These are phyloP conservation scores for Metarhizium rileyi DNA, from an alignment of 2,329 filamentous ascomycete genomes.

Conservation along the genomic window DNA sequence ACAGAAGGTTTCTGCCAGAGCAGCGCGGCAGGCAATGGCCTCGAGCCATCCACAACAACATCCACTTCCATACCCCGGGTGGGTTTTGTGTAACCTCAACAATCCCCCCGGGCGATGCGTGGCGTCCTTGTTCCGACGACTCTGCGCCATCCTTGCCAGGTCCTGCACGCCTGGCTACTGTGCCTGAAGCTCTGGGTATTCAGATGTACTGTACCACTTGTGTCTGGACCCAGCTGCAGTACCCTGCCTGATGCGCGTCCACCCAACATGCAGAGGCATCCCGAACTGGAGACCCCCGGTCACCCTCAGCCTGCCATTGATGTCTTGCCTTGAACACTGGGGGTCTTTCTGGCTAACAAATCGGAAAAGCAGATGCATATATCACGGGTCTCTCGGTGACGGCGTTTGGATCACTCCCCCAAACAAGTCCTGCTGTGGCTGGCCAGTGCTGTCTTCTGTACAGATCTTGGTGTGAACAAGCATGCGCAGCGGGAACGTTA, in stretches of 20 bases:
- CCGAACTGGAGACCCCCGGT: constrained; percentile 9
- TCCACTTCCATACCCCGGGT: constrained; percentile 2
- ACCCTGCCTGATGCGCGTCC: constrained; percentile 10
- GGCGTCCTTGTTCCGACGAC: constrained; percentile 16
- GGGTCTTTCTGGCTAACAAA: constrained; percentile 5
- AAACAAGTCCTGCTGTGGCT: constrained; percentile 5
- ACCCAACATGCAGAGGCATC: constrained; percentile 11
- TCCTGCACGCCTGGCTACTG: constrained; percentile 10
- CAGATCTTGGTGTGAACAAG: constrained; percentile 1
- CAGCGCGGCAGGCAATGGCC: neutral
- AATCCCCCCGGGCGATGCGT: constrained; percentile 12
- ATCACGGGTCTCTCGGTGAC: constrained; percentile 7
- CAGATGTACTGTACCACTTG: constrained; percentile 14
- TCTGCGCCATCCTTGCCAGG: constrained; percentile 11
- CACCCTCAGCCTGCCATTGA: constrained; percentile 8
- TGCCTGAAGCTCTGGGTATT: constrained; percentile 13
- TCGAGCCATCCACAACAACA: neutral
- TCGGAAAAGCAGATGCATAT: constrained; percentile 6
- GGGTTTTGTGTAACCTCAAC: constrained; percentile 11
- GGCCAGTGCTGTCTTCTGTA: constrained; percentile 2
- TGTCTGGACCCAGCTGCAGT: constrained; percentile 9
- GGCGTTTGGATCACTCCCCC: constrained; percentile 6
- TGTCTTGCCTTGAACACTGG: constrained; percentile 9
- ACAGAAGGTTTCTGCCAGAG: neutral
- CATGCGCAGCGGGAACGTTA: constrained; percentile 8